Conservation (phyloP, 2,329 filamentous ascomycete species). For the Fusarium nelsonii region DNA sequence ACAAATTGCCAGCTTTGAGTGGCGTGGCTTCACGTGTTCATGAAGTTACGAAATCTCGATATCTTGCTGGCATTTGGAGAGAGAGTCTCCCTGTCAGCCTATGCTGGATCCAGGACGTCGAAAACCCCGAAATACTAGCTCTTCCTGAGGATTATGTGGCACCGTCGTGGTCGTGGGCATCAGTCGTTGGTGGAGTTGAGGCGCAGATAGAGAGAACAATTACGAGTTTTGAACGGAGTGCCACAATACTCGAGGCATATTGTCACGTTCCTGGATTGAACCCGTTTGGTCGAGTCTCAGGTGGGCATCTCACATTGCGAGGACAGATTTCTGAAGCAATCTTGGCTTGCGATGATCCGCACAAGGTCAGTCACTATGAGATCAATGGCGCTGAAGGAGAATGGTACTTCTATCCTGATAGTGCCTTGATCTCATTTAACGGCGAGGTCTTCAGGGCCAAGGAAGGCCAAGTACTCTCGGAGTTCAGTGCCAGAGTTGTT, state of each 20-base stretch:
- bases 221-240: not conserved
- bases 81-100: not conserved
- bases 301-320: not conserved
- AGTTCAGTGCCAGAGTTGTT: not conserved
- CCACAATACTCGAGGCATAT: not conserved
- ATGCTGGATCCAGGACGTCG: not conserved
- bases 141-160: not conserved
- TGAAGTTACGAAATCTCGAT: not conserved
- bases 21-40: not conserved
- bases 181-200: not conserved
- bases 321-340: not conserved
- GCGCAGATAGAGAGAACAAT: not conserved
- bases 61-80: not conserved
- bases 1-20: not conserved
- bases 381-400: not conserved
- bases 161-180: slow-evolving; percentile 3
- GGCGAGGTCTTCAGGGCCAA: not conserved
- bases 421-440: not conserved
- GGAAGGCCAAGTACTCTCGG: not conserved
- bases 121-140: no score
- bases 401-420: not conserved
- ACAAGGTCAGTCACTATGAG: not conserved
- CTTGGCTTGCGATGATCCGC: not conserved
- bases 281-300: not conserved
- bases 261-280: not conserved